A percentile compares a stretch with the other conserved stretches of the same genome.
phyloP scores from a whole-genome alignment of 805 yeast species.

The Candida incommunis region DNA sequence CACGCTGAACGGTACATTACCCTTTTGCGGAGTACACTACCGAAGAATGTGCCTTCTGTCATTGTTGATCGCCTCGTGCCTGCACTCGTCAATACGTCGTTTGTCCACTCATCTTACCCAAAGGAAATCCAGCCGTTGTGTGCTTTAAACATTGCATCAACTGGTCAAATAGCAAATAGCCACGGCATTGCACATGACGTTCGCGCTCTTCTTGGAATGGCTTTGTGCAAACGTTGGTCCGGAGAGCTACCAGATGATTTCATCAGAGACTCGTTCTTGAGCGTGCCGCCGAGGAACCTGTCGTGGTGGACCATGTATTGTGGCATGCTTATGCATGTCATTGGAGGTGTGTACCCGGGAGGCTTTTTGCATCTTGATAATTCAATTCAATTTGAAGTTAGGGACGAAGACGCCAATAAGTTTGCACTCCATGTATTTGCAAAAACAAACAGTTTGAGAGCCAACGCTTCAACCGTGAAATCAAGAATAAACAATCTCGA shows the following conservation, averaged over 20 bases:
- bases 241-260: conserved; percentile 46
- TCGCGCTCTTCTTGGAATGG: conserved; percentile 58
- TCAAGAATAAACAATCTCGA: conserved; percentile 42
- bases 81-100: conserved; percentile 60
- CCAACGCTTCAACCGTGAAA: conserved; percentile 22
- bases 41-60: conserved; percentile 43
- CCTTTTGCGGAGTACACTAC: conserved; percentile 42
- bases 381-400: conserved; percentile 10
- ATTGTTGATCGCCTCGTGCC: conserved; percentile 48
- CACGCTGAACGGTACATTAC: conserved; percentile 42
- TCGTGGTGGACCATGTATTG: conserved; percentile 63
- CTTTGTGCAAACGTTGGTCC: conserved; percentile 72
- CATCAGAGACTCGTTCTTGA: conserved; percentile 24
- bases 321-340: conserved; percentile 62
- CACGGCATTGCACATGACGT: conserved; percentile 64
- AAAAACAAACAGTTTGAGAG: conserved; percentile 10
- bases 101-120: conserved; percentile 64
- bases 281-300: conserved; percentile 23
- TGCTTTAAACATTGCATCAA: conserved; percentile 55
- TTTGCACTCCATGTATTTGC: conserved; percentile 14
- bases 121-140: conserved; percentile 65
- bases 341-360: conserved; percentile 73
- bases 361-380: conserved; percentile 49
- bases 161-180: conserved; percentile 62
- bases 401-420: conserved; percentile 8